Base-by-base conservation (phyloP, 73 alveolate genomes). In the Effrenium voratum region DNA sequence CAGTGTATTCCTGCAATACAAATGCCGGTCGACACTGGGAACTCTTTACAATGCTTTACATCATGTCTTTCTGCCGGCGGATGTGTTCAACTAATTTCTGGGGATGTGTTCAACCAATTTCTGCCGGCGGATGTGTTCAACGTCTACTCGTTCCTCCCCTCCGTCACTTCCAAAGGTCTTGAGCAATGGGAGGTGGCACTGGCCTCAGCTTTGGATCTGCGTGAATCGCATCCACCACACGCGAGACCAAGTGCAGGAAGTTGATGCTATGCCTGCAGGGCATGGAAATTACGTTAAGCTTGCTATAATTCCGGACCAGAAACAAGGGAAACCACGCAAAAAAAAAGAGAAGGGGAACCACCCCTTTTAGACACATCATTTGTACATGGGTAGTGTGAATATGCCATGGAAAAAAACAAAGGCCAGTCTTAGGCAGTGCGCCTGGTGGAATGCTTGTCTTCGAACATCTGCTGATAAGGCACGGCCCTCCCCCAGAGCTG, bases 401-500 rank as follows among this genome's bases (percentile, higher is more conserved):
- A 55, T 15, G 24, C 70, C 70, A 55, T 55, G 70, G 70, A 55
- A 55, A 13, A 55, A 24, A 55, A 13, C 24, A 13, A 55, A n/a
- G n/a, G n/a, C n/a, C n/a, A n/a, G n/a, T n/a, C n/a, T n/a, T n/a
- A n/a, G n/a, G n/a, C 68, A 55, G 68, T n/a, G 68, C 28, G 60
- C 41, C 60, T 41, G 68, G 93, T 34, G 52, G 93, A 83, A 40
- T 0, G 22, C n/a, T 34, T n/a, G 38, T 83, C 93, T 40, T 83
- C 38, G 93, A 49, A 83, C 93, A 83, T 83, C 32, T 46, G 46
- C 49, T 47, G 76, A 50, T 83, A 83, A 34, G 75, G 75, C 2
- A 83, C 77, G 10, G 93, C 93, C 16, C 75, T 34, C n/a, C 93
- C 93, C 93, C 93, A 83, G 26, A 83, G 75, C 77, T 83, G 93